Conservation (phyloP, 2,329 filamentous ascomycete genomes). For the Hymenoscyphus repandus region DNA sequence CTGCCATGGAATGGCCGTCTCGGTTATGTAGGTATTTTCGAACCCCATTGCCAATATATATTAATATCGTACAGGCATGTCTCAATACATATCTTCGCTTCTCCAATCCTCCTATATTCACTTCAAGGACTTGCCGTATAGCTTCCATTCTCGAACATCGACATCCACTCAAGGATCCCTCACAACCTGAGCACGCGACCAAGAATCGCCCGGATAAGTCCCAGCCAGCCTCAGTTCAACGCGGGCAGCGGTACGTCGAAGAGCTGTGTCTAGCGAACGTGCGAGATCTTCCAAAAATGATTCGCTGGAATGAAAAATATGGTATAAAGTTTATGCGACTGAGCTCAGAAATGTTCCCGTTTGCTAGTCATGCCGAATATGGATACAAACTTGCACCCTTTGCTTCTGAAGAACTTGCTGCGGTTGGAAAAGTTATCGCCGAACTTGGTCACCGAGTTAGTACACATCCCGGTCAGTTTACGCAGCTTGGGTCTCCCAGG, state of each 20-base stretch:
- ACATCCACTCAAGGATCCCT: slow-evolving; percentile 71
- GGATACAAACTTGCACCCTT: slow-evolving; percentile 84
- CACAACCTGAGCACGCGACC: slow-evolving; percentile 70
- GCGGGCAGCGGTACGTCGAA: slow-evolving; percentile 71
- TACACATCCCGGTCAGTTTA: slow-evolving; percentile 89
- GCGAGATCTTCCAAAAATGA: slow-evolving; percentile 75
- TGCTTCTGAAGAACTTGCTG: slow-evolving; percentile 69
- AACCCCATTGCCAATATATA: not conserved
- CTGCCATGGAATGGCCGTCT: slow-evolving; percentile 86
- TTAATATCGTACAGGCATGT: slow-evolving; percentile 56
- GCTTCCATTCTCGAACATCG: slow-evolving; percentile 85
- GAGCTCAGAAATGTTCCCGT: slow-evolving; percentile 95
- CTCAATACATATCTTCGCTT: slow-evolving; percentile 85
- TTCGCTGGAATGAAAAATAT: slow-evolving; percentile 88
- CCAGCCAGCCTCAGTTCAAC: slow-evolving; percentile 58
- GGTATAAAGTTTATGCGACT: slow-evolving; percentile 89
- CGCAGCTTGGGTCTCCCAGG: slow-evolving; percentile 81
- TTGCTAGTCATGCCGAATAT: slow-evolving; percentile 81
- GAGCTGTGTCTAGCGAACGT: slow-evolving; percentile 76
- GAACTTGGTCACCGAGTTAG: slow-evolving; percentile 80
- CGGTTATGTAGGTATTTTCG: slow-evolving; percentile 64
- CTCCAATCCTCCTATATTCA: slow-evolving; percentile 79
- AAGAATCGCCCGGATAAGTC: slow-evolving; percentile 81
- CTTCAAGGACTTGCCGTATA: slow-evolving; percentile 86
- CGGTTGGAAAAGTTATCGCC: slow-evolving; percentile 70